Evolutionary conservation across 768 basidiomycete genomes (phyloP).

Genomic region (Trametes punicea): DNA sequence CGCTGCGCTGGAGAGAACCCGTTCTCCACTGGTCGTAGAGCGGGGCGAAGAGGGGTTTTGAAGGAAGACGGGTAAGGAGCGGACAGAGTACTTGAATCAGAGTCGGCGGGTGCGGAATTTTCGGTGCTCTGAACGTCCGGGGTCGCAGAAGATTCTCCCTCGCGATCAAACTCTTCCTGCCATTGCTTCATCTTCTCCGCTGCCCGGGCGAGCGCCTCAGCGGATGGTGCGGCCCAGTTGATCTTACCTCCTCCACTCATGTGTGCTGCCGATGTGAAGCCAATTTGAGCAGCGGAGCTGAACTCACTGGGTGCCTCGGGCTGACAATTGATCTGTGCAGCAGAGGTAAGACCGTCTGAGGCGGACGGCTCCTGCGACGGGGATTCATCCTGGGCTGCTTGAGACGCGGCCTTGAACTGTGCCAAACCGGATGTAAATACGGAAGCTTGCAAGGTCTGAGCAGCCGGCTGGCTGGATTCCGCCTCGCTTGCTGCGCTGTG

Average conservation of each 20-base stretch:
- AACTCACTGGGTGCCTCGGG: neutral
- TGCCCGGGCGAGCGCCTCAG: slow-evolving; percentile 24
- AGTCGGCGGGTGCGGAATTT: neutral
- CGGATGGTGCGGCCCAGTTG: slow-evolving; percentile 23
- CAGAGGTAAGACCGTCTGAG: neutral
- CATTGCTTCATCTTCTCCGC: slow-evolving; percentile 25
- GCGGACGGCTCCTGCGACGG: neutral
- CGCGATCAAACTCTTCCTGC: slow-evolving; percentile 21
- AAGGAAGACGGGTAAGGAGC: neutral
- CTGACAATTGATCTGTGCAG: slow-evolving; percentile 5
- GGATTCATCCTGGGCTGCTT: neutral
- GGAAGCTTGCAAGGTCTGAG: neutral
- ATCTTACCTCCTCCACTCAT: slow-evolving; percentile 12
- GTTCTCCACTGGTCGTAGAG: slow-evolving; percentile 22
- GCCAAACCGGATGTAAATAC: neutral
- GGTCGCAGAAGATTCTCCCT: neutral
- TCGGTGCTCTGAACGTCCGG: neutral
- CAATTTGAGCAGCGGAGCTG: slow-evolving; percentile 11
- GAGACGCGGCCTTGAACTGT: neutral
- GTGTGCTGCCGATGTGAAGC: slow-evolving; percentile 6
- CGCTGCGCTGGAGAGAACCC: slow-evolving; percentile 7
- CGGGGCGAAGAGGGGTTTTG: slow-evolving; percentile 15
- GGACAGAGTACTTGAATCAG: no score
- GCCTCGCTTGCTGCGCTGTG: neutral
- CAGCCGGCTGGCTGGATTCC: neutral